Evolutionary conservation across 2,329 filamentous ascomycete species (phyloP).

Genomic region (Aspergillus sp.): DNA sequence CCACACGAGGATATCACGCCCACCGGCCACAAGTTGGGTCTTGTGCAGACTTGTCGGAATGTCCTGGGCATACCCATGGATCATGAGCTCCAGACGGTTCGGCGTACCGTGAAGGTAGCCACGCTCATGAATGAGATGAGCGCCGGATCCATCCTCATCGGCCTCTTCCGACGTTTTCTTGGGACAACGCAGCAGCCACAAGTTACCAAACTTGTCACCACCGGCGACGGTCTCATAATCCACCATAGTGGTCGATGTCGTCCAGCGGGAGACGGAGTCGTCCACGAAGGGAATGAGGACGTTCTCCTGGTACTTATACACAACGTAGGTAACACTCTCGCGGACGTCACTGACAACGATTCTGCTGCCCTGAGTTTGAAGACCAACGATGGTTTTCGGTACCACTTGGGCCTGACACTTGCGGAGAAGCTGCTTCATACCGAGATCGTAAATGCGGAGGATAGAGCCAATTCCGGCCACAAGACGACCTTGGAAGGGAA

Average conservation of each 20-base stretch:
- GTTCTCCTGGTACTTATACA: constrained; percentile 91
- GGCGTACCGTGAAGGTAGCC: constrained; percentile 87
- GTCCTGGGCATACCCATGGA: constrained; percentile 88
- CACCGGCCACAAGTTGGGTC: constrained; percentile 84
- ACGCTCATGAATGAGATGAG: constrained; percentile 87
- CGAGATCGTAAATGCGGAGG: constrained; percentile 86
- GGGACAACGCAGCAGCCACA: constrained; percentile 89
- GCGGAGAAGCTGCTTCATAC: constrained; percentile 85
- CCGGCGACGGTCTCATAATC: constrained; percentile 96
- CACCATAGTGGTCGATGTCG: constrained; percentile 86
- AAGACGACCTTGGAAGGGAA: constrained; percentile 89
- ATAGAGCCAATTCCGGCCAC: constrained; percentile 81
- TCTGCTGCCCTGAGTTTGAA: constrained; percentile 87
- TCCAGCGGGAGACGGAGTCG: constrained; percentile 86
- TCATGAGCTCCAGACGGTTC: constrained; percentile 79
- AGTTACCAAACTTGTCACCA: constrained; percentile 95
- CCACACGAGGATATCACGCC: constrained; percentile 89
- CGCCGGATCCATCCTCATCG: constrained; percentile 86
- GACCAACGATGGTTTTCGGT: constrained; percentile 78
- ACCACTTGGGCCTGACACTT: constrained; percentile 83
- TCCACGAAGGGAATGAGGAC: constrained; percentile 91
- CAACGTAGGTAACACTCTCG: constrained; percentile 86
- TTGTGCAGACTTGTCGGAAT: constrained; percentile 89
- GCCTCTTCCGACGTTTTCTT: constrained; percentile 82
- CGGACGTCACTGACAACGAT: constrained; percentile 91